A percentile compares a stretch with the other conserved stretches of the same genome.
Conservation (phyloP, 2,329 filamentous ascomycete species). For the Diaporthe sp. region DNA sequence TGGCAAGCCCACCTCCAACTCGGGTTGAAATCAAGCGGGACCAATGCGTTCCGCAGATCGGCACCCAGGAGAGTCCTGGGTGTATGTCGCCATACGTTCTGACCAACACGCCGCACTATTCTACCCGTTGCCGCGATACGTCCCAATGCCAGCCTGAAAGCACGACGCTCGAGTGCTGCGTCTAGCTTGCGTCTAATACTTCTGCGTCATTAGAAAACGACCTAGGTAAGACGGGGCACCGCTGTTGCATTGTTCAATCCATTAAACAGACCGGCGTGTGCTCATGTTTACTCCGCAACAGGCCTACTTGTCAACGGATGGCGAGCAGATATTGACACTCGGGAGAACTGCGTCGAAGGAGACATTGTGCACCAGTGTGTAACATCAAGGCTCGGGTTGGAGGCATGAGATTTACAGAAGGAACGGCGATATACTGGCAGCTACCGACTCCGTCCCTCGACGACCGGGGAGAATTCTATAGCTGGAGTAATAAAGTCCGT, state of each 20-base stretch:
- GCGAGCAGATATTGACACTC: too few species aligned
- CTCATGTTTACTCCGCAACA: too few species aligned
- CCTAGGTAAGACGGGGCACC: background rate
- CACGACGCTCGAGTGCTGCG: background rate
- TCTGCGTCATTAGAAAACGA: background rate
- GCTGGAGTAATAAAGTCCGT: too few species aligned
- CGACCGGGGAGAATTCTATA: too few species aligned
- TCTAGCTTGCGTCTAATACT: background rate
- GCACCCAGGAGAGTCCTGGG: background rate
- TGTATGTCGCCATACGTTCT: background rate
- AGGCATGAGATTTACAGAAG: too few species aligned
- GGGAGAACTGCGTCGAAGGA: too few species aligned
- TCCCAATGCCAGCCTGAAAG: background rate
- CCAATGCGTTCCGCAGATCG: background rate
- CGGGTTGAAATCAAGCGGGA: background rate
- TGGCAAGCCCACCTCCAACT: background rate
- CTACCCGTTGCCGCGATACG: background rate
- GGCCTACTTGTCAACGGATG: too few species aligned
- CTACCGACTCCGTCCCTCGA: too few species aligned
- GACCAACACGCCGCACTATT: background rate
- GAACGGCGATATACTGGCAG: too few species aligned
- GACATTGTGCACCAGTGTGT: too few species aligned
- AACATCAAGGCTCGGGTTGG: too few species aligned
- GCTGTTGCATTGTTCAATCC: background rate
- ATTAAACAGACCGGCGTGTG: too few species aligned